These are phyloP conservation scores for Euryodendron excelsum DNA, from an alignment of 148 eudicot genomes.

Conservation along the genomic window DNA sequence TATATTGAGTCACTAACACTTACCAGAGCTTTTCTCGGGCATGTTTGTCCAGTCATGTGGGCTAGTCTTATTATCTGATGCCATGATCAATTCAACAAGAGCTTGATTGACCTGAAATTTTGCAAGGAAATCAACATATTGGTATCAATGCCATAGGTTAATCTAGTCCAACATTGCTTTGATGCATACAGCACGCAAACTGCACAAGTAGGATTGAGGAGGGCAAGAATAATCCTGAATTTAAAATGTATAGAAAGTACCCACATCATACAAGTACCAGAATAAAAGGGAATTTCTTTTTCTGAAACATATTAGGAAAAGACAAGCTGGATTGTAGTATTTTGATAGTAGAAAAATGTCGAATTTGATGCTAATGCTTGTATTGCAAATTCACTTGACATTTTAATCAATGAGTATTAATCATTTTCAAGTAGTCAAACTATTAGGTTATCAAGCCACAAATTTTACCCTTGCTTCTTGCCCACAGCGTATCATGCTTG, in stretches of 20 bases:
- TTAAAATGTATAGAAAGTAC: not conserved
- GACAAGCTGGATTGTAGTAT: not conserved
- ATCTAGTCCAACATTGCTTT: not conserved
- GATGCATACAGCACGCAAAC: not conserved
- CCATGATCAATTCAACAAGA: slow-evolving; percentile 66
- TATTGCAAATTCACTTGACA: not conserved
- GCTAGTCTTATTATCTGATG: slow-evolving; percentile 60
- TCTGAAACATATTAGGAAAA: not conserved
- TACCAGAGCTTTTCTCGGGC: slow-evolving; percentile 57
- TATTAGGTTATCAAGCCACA: not conserved
- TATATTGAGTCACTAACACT: slow-evolving; percentile 12
- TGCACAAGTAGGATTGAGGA: not conserved
- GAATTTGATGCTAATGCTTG: not conserved
- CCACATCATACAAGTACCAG: no score
- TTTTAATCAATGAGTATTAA: not conserved
- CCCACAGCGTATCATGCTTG: not conserved
- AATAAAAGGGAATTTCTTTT: not conserved
- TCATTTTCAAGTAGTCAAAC: not conserved
- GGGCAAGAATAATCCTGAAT: not conserved
- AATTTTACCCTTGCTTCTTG: not conserved
- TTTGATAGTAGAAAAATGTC: not conserved
- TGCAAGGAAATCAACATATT: not conserved
- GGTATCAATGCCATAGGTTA: not conserved
- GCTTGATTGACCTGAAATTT: slow-evolving; percentile 75
- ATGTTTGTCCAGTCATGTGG: slow-evolving; percentile 79